Evolutionary conservation across 768 basidiomycete species (phyloP).

Genomic region (Amanita thiersii): DNA sequence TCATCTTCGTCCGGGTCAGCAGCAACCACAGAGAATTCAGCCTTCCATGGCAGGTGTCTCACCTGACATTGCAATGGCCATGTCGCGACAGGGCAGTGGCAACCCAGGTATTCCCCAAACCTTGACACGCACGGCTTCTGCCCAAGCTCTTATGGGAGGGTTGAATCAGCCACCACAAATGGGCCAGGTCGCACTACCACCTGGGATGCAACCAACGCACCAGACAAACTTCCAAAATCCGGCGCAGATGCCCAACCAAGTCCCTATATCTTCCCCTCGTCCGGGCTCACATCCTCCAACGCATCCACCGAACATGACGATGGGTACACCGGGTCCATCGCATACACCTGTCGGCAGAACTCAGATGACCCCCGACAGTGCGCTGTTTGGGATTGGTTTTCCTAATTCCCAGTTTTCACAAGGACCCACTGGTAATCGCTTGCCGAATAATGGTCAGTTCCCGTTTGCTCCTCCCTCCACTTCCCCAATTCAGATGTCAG

Average conservation of each 20-base stretch:
- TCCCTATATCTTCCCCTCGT: conserved; percentile 32
- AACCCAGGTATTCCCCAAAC: conserved; percentile 31
- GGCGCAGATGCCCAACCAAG: conserved; percentile 29
- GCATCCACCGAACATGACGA: conserved; percentile 32
- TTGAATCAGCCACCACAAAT: conserved; percentile 28
- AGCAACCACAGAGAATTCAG: conserved; percentile 27
- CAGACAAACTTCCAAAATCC: conserved; percentile 30
- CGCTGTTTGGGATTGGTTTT: conserved; percentile 35
- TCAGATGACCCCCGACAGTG: conserved; percentile 36
- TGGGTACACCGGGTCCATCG: conserved; percentile 27
- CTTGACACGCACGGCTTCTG: conserved; percentile 32
- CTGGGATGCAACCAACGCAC: conserved; percentile 26
- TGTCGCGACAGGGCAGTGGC: conserved; percentile 30
- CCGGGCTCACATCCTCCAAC: conserved; percentile 27
- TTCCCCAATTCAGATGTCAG: conserved; percentile 40
- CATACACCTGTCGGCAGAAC: conserved; percentile 31
- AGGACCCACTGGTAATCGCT: conserved; percentile 23
- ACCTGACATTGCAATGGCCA: conserved; percentile 29
- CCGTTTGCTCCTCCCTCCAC: conserved; percentile 38
- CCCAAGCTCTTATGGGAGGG: conserved; percentile 41
- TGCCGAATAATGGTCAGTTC: conserved; percentile 27
- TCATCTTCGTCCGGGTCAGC: conserved; percentile 25
- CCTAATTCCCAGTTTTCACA: conserved; percentile 23
- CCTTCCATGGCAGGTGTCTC: conserved; percentile 28
- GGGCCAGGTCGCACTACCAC: conserved; percentile 19